Evolutionary conservation across 2,329 filamentous ascomycete species (phyloP).

Genomic region (Colletotrichum sp.): DNA sequence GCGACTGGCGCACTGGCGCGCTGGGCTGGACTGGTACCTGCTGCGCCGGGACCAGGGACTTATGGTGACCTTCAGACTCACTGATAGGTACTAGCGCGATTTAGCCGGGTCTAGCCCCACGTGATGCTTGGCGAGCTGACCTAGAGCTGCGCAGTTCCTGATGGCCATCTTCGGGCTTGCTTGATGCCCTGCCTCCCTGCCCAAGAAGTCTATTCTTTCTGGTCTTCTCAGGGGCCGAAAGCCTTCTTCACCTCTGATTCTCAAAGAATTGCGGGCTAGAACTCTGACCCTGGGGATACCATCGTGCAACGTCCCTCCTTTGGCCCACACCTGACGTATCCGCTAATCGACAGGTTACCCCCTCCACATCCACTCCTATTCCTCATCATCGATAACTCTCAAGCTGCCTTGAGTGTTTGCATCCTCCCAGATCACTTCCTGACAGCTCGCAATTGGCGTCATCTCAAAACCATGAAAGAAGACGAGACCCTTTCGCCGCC

Average conservation of each 20-base stretch:
- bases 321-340: constrained; percentile 21
- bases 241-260: background rate
- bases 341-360: constrained; percentile 20
- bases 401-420: background rate
- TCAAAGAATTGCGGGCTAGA: background rate
- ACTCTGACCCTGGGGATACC: background rate
- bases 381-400: constrained; percentile 7
- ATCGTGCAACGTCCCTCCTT: background rate
- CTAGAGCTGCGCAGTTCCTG: background rate
- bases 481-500: constrained; percentile 45
- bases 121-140: constrained; percentile 12
- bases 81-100: constrained; percentile 10
- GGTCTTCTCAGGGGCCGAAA: background rate
- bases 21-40: background rate
- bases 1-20: constrained; percentile 17
- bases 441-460: background rate
- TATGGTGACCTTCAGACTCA: background rate
- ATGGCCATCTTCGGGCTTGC: background rate
- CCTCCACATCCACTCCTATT: constrained; percentile 17
- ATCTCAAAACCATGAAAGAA: constrained; percentile 30
- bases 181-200: background rate
- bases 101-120: constrained; percentile 9
- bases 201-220: background rate
- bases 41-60: background rate
- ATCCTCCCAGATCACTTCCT: background rate